Percentiles rank a stretch among this genome's conserved stretches.
phyloP scores from a whole-genome alignment of 805 yeast species.

The Debaryomyces prosopidis region DNA sequence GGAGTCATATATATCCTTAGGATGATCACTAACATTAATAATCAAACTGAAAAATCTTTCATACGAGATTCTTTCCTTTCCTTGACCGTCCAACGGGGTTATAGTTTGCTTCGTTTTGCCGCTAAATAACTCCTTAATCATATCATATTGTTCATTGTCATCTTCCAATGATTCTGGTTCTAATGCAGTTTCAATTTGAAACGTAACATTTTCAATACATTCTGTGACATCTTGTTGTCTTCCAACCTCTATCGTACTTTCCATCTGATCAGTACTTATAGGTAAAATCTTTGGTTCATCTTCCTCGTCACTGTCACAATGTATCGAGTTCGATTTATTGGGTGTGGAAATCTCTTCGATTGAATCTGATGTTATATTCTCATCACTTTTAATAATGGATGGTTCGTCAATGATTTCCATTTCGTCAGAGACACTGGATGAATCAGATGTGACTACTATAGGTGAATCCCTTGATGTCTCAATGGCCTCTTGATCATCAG shows the following conservation, averaged over 20 bases:
- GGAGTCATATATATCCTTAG: slow-evolving; percentile 87
- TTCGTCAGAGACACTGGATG: not conserved
- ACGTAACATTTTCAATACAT: slow-evolving; percentile 90
- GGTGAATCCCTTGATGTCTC: not conserved
- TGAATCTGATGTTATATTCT: not conserved
- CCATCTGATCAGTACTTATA: slow-evolving; percentile 64
- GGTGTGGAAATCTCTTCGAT: slow-evolving; percentile 1
- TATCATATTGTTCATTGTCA: slow-evolving; percentile 78
- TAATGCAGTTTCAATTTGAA: slow-evolving; percentile 86
- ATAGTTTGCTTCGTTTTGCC: slow-evolving; percentile 84
- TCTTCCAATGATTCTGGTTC: slow-evolving; percentile 62
- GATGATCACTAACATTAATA: slow-evolving; percentile 85
- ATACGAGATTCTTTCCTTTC: slow-evolving; percentile 31
- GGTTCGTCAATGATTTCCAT: slow-evolving; percentile 8
- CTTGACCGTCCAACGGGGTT: slow-evolving; percentile 45
- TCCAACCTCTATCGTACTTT: slow-evolving; percentile 74
- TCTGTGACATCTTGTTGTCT: slow-evolving; percentile 98
- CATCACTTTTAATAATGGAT: slow-evolving; percentile 5
- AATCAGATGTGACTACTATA: not conserved
- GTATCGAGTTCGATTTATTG: not conserved
- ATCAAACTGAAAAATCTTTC: slow-evolving; percentile 82
- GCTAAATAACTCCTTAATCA: slow-evolving; percentile 76
- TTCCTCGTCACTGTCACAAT: not conserved
- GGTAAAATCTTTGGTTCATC: slow-evolving; percentile 21
- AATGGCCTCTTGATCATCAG: not conserved